phyloP scores from a whole-genome alignment of 2,329 filamentous ascomycete genomes.

The Alternaria solani region DNA sequence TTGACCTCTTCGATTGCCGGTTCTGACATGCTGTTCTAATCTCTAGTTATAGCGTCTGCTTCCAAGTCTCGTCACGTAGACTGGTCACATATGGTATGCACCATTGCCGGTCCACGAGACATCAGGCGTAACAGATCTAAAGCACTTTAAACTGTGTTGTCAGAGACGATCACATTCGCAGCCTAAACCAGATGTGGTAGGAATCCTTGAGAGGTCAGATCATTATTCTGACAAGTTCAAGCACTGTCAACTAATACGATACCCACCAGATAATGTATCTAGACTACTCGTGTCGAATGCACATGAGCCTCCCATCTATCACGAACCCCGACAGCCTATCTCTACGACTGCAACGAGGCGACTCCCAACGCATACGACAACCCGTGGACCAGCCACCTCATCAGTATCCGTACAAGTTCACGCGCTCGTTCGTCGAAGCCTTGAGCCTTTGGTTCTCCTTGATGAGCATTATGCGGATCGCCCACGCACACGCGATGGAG shows the following conservation, averaged over 20 bases:
- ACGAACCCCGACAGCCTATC: not conserved
- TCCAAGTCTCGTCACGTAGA: not conserved
- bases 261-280: not conserved
- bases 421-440: slow-evolving; percentile 34
- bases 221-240: not conserved
- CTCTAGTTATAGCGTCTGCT: no score
- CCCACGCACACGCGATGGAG: slow-evolving; percentile 42
- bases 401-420: slow-evolving; percentile 42
- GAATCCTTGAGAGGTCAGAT: not conserved
- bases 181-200: not conserved
- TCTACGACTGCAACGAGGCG: not conserved
- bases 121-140: not conserved
- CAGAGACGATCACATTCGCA: not conserved
- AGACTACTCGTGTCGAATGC: not conserved
- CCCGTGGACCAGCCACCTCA: not conserved
- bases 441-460: slow-evolving; percentile 38
- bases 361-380: not conserved
- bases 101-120: not conserved
- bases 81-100: not conserved
- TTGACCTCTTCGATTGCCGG: no score
- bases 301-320: not conserved
- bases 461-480: slow-evolving; percentile 35
- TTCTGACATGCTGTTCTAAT: no score
- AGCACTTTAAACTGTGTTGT: no score
- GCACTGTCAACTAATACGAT: not conserved